These are phyloP conservation scores for Candida dendrica DNA, from an alignment of 805 yeast species.

Conservation along the genomic window DNA sequence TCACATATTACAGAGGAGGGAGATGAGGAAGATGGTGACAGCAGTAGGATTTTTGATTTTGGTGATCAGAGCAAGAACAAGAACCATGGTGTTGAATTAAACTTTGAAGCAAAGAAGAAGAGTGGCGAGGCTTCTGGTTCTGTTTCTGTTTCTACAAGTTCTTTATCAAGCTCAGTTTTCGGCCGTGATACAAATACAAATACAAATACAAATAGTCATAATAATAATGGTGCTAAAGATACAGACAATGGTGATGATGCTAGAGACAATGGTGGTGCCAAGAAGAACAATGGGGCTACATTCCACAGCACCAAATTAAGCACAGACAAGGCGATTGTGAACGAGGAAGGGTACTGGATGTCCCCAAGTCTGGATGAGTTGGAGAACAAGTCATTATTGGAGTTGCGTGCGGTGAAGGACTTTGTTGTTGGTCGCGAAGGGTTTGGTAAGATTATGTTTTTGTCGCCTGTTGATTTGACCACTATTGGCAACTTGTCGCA, in stretches of 20 bases:
- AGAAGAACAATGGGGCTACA: no score
- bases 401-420: slow-evolving; percentile 54
- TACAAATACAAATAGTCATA: no score
- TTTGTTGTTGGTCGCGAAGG: slow-evolving; percentile 71
- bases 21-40: neutral
- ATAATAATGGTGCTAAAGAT: neutral
- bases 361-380: slow-evolving; percentile 69
- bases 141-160: no score
- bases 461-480: slow-evolving; percentile 78
- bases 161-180: no score
- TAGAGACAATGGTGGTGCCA: no score
- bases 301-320: no score
- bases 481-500: slow-evolving; percentile 51
- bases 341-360: slow-evolving; percentile 80
- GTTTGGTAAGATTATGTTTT: slow-evolving; percentile 70
- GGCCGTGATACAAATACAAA: no score
- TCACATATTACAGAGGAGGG: slow-evolving; percentile 2
- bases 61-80: neutral
- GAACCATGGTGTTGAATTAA: neutral
- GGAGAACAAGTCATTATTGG: slow-evolving; percentile 48
- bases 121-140: neutral
- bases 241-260: no score
- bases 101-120: neutral
- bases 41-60: neutral
- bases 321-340: slow-evolving; percentile 3